phyloP scores from a whole-genome alignment of 23 red algal species.

The Gracilaria gracilis region DNA sequence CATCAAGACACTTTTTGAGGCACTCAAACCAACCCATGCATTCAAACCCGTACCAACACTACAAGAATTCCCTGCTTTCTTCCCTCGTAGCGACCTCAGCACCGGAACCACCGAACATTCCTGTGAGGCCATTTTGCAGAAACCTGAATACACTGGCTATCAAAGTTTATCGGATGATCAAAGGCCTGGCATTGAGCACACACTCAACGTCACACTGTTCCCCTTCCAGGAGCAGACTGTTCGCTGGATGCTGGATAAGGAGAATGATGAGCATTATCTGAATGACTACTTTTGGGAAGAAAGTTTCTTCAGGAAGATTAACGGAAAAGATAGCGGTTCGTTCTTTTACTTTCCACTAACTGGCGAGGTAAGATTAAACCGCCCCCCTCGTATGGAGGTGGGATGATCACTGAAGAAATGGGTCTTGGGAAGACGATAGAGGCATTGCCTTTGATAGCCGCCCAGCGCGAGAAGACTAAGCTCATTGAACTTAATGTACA shows the following conservation, averaged over 20 bases:
- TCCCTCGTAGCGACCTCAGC: constrained; percentile 19
- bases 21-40: constrained; percentile 16
- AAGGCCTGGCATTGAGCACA: constrained; percentile 4
- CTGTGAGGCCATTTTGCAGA: constrained; percentile 24
- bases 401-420: constrained; percentile 72
- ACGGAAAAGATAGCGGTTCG: background rate
- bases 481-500: constrained; percentile 17
- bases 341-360: constrained; percentile 65
- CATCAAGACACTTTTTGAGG: constrained; percentile 37
- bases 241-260: constrained; percentile 71
- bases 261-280: constrained; percentile 51
- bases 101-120: background rate
- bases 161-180: constrained; percentile 17
- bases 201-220: constrained; percentile 38
- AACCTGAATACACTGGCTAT: constrained; percentile 58
- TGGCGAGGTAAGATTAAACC: constrained; percentile 53
- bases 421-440: constrained; percentile 66
- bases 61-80: background rate
- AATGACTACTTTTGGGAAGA: constrained; percentile 75
- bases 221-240: constrained; percentile 67
- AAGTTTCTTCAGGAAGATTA: constrained; percentile 31
- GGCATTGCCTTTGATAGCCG: constrained; percentile 51
- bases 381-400: constrained; percentile 49
- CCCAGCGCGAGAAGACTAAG: constrained; percentile 32
- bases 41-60: constrained; percentile 27